Conservation (phyloP, 768 basidiomycete genomes). For the Lactarius pseudohatsudake region DNA sequence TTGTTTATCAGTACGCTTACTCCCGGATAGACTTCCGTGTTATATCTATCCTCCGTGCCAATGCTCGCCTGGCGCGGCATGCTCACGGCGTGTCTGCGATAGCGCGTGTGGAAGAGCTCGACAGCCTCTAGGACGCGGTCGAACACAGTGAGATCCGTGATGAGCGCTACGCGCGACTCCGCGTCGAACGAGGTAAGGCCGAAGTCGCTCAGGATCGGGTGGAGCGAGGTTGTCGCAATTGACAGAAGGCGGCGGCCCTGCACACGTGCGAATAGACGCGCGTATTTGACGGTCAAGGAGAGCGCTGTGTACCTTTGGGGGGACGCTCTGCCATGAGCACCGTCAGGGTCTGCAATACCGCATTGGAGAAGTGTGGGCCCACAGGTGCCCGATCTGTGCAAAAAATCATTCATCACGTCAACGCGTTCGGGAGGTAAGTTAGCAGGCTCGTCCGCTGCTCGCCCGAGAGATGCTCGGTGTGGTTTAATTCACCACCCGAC, state of each 20-base stretch:
- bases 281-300: neutral
- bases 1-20: too few relatives aligned
- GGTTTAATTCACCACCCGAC: constrained; percentile 81
- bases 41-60: constrained; percentile 45
- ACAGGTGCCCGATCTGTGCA: constrained; percentile 90
- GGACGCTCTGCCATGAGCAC: constrained; percentile 87
- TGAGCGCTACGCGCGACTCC: constrained; percentile 79
- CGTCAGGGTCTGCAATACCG: constrained; percentile 84
- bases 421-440: neutral
- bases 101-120: constrained; percentile 63
- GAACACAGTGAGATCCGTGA: constrained; percentile 66
- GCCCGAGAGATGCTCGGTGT: constrained; percentile 91
- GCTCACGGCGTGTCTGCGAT: constrained; percentile 56
- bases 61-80: constrained; percentile 78
- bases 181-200: constrained; percentile 86
- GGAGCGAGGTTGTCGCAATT: constrained; percentile 89
- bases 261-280: neutral
- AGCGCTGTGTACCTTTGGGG: constrained; percentile 67
- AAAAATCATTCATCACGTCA: neutral
- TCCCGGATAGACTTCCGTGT: too few relatives aligned
- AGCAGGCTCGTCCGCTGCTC: constrained; percentile 30
- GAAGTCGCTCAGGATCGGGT: constrained; percentile 80
- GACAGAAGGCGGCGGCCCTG: constrained; percentile 81
- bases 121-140: constrained; percentile 77
- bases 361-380: constrained; percentile 92